Percentiles rank a stretch among this genome's conserved stretches.
phyloP scores from a whole-genome alignment of 2,329 filamentous ascomycete genomes.

The Stagonosporopsis chrysanthemi region DNA sequence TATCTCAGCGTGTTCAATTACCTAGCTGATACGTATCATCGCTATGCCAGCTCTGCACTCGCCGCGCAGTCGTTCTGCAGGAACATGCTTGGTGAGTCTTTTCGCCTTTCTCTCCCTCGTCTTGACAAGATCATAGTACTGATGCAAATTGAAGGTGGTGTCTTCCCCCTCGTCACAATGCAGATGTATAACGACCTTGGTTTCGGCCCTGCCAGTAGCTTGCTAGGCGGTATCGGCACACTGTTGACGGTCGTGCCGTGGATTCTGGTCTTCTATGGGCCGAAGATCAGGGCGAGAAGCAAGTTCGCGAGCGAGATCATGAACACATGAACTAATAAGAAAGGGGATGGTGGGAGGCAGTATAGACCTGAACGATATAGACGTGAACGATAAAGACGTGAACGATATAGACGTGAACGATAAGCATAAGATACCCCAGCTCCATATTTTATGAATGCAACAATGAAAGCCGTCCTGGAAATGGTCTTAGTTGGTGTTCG shows the following conservation, averaged over 20 bases:
- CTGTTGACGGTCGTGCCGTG: slow-evolving; percentile 82
- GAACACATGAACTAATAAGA: slow-evolving; percentile 20
- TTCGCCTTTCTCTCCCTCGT: not conserved
- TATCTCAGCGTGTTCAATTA: slow-evolving; percentile 88
- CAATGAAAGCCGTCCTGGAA: not conserved
- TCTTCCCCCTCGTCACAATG: slow-evolving; percentile 79
- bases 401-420: not conserved
- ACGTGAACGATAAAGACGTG: not conserved
- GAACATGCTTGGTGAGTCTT: slow-evolving; percentile 70
- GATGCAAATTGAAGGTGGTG: slow-evolving; percentile 57
- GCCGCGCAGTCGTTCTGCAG: slow-evolving; percentile 87
- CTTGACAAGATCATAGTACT: not conserved
- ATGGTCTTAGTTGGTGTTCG: not conserved
- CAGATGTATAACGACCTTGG: slow-evolving; percentile 77
- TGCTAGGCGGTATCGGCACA: slow-evolving; percentile 75
- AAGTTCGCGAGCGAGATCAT: slow-evolving; percentile 68
- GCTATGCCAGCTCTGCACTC: slow-evolving; percentile 83
- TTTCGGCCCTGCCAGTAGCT: slow-evolving; percentile 72
- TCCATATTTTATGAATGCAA: not conserved
- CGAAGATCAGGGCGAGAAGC: slow-evolving; percentile 76
- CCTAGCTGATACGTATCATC: slow-evolving; percentile 84
- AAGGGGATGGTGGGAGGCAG: not conserved
- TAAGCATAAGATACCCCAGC: not conserved
- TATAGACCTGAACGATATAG: too few relatives aligned
- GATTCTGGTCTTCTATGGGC: slow-evolving; percentile 81